Evolutionary conservation across 75 land plant genomes (phyloP), one percentile per base, ranked within the genome.

Genomic region (Selaginella moellendorffii): DNA sequence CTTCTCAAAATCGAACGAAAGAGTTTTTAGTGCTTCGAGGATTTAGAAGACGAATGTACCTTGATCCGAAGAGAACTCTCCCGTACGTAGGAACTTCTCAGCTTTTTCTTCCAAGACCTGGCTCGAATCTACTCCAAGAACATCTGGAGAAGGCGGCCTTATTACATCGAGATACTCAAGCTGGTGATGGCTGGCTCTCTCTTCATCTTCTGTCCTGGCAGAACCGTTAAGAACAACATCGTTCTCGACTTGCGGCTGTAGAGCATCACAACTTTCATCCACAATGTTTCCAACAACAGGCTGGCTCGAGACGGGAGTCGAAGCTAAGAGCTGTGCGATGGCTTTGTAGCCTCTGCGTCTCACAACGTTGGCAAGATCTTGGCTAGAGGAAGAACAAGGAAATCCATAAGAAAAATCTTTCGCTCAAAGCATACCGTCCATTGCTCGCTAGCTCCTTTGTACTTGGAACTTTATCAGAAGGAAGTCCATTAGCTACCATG

Each of bases 321-420:
- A 56, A 56, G 22, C 25, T 52, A 81, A 77, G 67, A 78, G 84
- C 27, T 73, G 70, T 36, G 54, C 27, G 2, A 81, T 67, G 51
- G 28, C 20, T 60, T 78, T 81, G 69, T 81, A 75, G 23, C 84
- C 84, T 62, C 80, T 81, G 42, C 84, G 68, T 36, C 80, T 72
- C 0, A 81, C 80, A 67, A 78, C 67, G 31, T 78, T 61, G n/a
- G 84, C 84, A 36, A 81, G 78, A 31, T 81, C 84, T 60, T 70
- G 69, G 69, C 84, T 81, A 31, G 19, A 67, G 20, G 46, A 56
- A 21, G 59, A 21, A 8, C 5, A 56, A n/a, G 59, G 24, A 19
- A 19, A 56, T 2, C 59, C 2, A 56, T 19, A 56, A 56, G 59
- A 56, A 56, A 56, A 21, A 66, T 12, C 1, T n/a, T 23, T 28